Evolutionary conservation across 805 yeast species (phyloP).

Genomic region (Tetrapisispora namnaoensis): DNA sequence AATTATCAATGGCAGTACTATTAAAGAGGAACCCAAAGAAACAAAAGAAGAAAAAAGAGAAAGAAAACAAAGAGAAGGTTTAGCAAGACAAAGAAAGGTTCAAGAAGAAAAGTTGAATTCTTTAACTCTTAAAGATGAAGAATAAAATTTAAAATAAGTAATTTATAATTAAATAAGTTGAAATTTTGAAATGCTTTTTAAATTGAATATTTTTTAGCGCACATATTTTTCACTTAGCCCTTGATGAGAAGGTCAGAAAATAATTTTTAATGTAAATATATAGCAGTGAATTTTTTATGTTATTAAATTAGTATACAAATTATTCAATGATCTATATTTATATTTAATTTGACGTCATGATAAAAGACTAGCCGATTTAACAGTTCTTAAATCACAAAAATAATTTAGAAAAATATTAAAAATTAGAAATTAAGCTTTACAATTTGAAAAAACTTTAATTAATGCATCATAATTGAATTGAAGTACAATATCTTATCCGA

Average conservation of each 20-base stretch:
- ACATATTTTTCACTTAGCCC: too few relatives aligned
- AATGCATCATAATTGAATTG: constrained; percentile 8
- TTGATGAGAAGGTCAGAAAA: too few relatives aligned
- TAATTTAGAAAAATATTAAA: constrained; percentile 2
- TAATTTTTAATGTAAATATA: not conserved
- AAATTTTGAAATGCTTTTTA: too few relatives aligned
- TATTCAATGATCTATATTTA: constrained; percentile 5
- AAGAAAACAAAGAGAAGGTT: constrained; percentile 43
- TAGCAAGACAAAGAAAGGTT: constrained; percentile 17
- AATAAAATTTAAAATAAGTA: not conserved
- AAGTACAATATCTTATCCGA: not conserved
- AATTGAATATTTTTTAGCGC: too few relatives aligned
- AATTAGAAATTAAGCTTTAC: constrained; percentile 4
- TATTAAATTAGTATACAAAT: constrained; percentile 4
- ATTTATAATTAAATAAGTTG: too few relatives aligned
- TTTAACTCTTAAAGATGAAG: not conserved
- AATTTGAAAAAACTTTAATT: constrained; percentile 3
- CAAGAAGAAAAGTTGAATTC: constrained; percentile 2
- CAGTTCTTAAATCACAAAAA: not conserved
- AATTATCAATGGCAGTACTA: constrained; percentile 15
- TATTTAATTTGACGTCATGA: constrained; percentile 1
- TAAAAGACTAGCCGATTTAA: not conserved
- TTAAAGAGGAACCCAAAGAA: constrained; percentile 24
- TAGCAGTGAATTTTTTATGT: constrained; percentile 3
- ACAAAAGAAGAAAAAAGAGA: constrained; percentile 49